A percentile compares a stretch with the other conserved stretches of the same genome.
phyloP scores from a whole-genome alignment of 768 basidiomycete species.

The Polyporus arcularius region DNA sequence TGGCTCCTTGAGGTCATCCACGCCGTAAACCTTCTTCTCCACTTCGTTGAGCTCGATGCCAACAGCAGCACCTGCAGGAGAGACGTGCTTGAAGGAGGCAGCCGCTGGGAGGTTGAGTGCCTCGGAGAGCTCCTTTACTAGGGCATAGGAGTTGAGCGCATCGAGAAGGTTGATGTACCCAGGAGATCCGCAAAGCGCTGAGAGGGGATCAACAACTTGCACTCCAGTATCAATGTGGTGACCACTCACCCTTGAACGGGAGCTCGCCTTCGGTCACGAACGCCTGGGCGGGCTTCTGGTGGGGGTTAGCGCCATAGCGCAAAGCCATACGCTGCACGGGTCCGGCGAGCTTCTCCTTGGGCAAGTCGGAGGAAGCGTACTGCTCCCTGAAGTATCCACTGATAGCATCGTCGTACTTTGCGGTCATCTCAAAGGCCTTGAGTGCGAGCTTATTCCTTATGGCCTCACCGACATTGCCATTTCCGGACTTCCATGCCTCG shows the following conservation, averaged over 20 bases:
- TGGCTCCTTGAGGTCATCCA: conserved; percentile 90
- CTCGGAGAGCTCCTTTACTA: conserved; percentile 91
- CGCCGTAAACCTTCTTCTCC: conserved; percentile 94
- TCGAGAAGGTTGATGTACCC: conserved; percentile 99
- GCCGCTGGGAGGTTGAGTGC: conserved; percentile 90
- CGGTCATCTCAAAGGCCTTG: conserved; percentile 97
- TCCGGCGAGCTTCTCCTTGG: conserved; percentile 60
- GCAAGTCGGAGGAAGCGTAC: conserved; percentile 82
- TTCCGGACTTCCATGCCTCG: conserved; percentile 68
- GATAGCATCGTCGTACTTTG: conserved; percentile 93
- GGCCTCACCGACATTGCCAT: conserved; percentile 72
- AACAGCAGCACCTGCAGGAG: conserved; percentile 95
- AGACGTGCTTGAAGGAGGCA: conserved; percentile 99
- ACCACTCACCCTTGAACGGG: conserved; percentile 84
- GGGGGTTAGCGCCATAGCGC: conserved; percentile 96
- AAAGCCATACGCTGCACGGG: conserved; percentile 83
- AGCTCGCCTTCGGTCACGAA: conserved; percentile 86
- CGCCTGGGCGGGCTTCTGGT: conserved; percentile 98
- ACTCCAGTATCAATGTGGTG: conserved; percentile 4
- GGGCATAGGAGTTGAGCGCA: conserved; percentile 94
- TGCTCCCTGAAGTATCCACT: conserved; percentile 95
- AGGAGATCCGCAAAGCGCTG: conserved; percentile 90
- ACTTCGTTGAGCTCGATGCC: conserved; percentile 79
- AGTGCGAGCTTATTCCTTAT: conserved; percentile 82
- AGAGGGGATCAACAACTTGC: background rate